Evolutionary conservation across 352 stramenopile genomes (phyloP).

Genomic region (Phytophthora multivora): DNA sequence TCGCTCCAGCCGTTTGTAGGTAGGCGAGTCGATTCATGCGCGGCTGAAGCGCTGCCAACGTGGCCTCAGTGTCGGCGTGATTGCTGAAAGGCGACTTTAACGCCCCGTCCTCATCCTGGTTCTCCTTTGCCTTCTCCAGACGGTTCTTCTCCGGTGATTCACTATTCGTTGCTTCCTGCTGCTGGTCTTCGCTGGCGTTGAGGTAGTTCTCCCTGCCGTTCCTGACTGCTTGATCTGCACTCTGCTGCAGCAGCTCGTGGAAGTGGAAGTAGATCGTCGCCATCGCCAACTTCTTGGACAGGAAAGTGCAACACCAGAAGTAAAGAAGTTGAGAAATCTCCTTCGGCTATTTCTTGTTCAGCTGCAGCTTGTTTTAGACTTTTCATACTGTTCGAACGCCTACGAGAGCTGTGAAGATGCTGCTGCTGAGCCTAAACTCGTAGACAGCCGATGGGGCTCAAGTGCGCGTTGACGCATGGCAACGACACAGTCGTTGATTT

Average conservation of each 20-base stretch:
- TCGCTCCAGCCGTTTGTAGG: constrained; percentile 18
- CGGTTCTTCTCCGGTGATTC: neutral
- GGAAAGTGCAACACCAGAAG: constrained; percentile 13
- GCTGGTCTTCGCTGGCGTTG: neutral
- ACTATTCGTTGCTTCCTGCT: neutral
- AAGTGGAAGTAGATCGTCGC: constrained; percentile 39
- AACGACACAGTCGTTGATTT: constrained; percentile 51
- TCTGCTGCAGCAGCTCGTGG: constrained; percentile 34
- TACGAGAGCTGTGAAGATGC: constrained; percentile 3
- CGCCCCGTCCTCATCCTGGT: constrained; percentile 17
- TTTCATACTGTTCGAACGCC: neutral
- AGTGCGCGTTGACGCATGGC: constrained; percentile 44
- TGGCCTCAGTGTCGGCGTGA: constrained; percentile 11
- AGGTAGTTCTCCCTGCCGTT: neutral
- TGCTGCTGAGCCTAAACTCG: constrained; percentile 12
- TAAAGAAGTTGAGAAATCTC: neutral
- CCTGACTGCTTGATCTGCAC: constrained; percentile 18
- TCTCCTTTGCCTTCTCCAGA: constrained; percentile 7
- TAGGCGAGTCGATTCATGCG: constrained; percentile 32
- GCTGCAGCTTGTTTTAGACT: constrained; percentile 18
- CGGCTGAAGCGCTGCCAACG: constrained; percentile 28
- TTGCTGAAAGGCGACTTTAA: neutral
- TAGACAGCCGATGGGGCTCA: constrained; percentile 19
- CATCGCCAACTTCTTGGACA: constrained; percentile 7
- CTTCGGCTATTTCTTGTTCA: constrained; percentile 11